phyloP scores from a whole-genome alignment of 768 basidiomycete genomes.

The Xerocomus brunneocitrinus region DNA sequence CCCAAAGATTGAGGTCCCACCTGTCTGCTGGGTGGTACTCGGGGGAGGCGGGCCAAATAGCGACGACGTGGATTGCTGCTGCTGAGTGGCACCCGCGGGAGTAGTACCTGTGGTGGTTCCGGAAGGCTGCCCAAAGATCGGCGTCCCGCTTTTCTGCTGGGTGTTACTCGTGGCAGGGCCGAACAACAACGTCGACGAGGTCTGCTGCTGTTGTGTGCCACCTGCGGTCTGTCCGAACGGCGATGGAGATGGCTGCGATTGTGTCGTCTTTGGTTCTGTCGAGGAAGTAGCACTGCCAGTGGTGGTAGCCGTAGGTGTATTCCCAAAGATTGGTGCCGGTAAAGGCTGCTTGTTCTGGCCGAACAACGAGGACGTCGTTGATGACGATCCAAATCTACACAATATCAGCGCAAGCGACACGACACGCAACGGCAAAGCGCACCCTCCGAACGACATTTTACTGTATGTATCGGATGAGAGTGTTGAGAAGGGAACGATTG shows the following conservation, averaged over 20 bases:
- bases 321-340: slow-evolving; percentile 40
- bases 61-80: slow-evolving; percentile 23
- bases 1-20: background rate
- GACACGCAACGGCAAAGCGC: background rate
- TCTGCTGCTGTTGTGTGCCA: slow-evolving; percentile 17
- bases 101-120: background rate
- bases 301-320: slow-evolving; percentile 19
- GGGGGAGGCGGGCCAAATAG: slow-evolving; percentile 21
- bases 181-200: slow-evolving; percentile 3
- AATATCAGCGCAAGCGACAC: slow-evolving; percentile 4
- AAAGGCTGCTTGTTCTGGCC: slow-evolving; percentile 31
- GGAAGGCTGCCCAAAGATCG: slow-evolving; percentile 2
- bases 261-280: slow-evolving; percentile 18
- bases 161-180: slow-evolving; percentile 9
- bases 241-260: slow-evolving; percentile 20
- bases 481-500: background rate
- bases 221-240: slow-evolving; percentile 6
- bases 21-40: background rate
- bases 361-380: slow-evolving; percentile 34
- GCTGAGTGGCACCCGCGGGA: slow-evolving; percentile 1
- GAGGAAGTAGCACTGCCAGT: slow-evolving; percentile 8
- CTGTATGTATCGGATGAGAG: no score
- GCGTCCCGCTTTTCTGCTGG: background rate
- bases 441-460: slow-evolving; percentile 23
- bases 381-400: slow-evolving; percentile 36